Base-by-base conservation (phyloP, 2,329 filamentous ascomycete genomes). In the Fusarium caatingaense region DNA sequence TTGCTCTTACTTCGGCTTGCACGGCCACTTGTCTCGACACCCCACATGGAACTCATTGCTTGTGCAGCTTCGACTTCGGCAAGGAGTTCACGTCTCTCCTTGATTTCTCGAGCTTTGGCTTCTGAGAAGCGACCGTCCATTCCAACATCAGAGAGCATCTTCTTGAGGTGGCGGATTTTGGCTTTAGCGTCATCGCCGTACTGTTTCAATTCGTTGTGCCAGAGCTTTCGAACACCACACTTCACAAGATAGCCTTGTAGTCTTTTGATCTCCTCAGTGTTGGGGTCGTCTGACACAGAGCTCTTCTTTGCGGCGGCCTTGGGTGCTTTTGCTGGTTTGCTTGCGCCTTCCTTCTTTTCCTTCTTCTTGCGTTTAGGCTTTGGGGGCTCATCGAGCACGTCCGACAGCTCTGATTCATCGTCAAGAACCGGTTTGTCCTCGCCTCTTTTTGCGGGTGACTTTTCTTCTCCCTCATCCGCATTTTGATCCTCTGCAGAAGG, bases 161-260 rank as follows among this genome's bases (percentile, higher is more conserved):
- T 82, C 77, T 89, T 93, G 10, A 99, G 85, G 77, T 98, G 93
- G 55, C 85, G 86, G 66, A 98, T 93, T 83, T 97, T 98, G 51
- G 89, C 93, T 65, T 89, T 91, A 6, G 86, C 78, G 25, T 94
- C 92, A 58, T 90, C 87, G 2, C 86, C 87, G 74, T 88, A 94
- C 57, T 89, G 84, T 78, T 93, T 93, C 28, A 99, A 86, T 80
- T 98, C 93, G 68, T 91, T 89, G 51, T 87, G 88, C 95, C 96
- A 99, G 66, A 98, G 88, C 78, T 98, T 98, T 56, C 93, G 91
- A 58, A 98, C 89, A 30, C 95, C 95, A 76, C 95, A 99, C 80
- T 98, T 97, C 47, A 91, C 82, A 9, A 99, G 87, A 80, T 95
- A 93, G 11, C 89, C 88, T 81, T 98, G 95, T 6, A 98, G 84